Evolutionary conservation across 805 yeast species (phyloP), one percentile per base, ranked within the genome.

Genomic region (Wickerhamiella siamensis): DNA sequence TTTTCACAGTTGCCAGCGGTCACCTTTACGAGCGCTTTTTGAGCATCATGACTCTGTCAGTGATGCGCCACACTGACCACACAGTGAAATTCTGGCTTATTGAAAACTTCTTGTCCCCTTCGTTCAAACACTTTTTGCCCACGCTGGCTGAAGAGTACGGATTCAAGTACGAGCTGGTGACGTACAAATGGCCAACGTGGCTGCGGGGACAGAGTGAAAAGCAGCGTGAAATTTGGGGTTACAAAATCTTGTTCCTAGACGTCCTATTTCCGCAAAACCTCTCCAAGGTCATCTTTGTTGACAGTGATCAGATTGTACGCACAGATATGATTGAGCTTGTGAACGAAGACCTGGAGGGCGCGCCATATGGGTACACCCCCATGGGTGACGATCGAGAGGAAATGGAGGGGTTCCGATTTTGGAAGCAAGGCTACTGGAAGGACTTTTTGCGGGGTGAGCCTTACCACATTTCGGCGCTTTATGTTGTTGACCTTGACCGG

Each of bases 401-500:
- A 50, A 79, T 78, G 79, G 88, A 81, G 55, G 93, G 88, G 0
- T 83, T 69, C 58, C 59, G 91, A 48, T 91, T 88, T 62, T 91
- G 97, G 98, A 79, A 84, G 53, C 72, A 75, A 47, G 97, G 96
- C 0, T 88, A 83, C 59, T 88, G 98, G 98, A 64, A 73, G 44
- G 66, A 68, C 3, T 67, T 70, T 20, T 63, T 88, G 34, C 70
- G 74, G 33, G 68, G 69, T 8, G 63, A 66, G 27, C 79, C 74
- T 43, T 81, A 84, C 57, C 93, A 86, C 52, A 80, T 82, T 48
- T 77, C 93, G 59, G 95, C 95, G 0, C 65, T 82, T 18, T 86
- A 75, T 53, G 82, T 86, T 5, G 78, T 87, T 40, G 94, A 91
- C 58, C 67, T 91, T 57, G 62, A 65, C 18, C 63, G 62, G 43